Conservation (phyloP, 1,139 yeast species). For the Saccharomycopsis crataegensis region DNA sequence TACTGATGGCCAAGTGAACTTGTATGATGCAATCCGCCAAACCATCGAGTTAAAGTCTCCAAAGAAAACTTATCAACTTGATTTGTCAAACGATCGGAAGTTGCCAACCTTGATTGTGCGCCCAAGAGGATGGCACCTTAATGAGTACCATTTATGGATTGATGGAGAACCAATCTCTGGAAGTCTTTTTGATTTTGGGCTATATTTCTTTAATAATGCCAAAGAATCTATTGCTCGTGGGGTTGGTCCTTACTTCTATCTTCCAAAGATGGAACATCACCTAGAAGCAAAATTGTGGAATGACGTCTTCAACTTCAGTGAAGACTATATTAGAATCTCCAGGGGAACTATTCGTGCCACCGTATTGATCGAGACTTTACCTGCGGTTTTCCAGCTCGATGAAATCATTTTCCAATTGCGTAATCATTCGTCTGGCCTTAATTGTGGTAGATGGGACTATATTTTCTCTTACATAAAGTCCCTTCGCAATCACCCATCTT, state of each 20-base stretch:
- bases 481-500: constrained; percentile 55
- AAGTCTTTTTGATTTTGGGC: constrained; percentile 68
- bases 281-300: constrained; percentile 76
- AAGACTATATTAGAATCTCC: constrained; percentile 57
- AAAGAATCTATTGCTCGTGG: constrained; percentile 52
- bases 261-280: constrained; percentile 78
- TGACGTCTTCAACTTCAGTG: constrained; percentile 62
- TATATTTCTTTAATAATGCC: constrained; percentile 71
- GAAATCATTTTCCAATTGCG: constrained; percentile 71
- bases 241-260: constrained; percentile 69
- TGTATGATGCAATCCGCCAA: constrained; percentile 52
- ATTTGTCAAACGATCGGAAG: constrained; percentile 38
- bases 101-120: constrained; percentile 74
- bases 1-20: constrained; percentile 47
- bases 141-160: constrained; percentile 62
- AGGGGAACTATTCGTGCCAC: constrained; percentile 75
- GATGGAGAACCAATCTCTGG: constrained; percentile 75
- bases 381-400: constrained; percentile 77
- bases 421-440: constrained; percentile 68
- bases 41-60: constrained; percentile 38
- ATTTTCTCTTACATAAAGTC: constrained; percentile 67
- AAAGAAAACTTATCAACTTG: constrained; percentile 54
- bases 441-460: constrained; percentile 83
- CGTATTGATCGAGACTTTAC: constrained; percentile 69
- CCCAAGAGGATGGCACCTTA: constrained; percentile 85